These are phyloP conservation scores for Solanum tarijense DNA, from an alignment of 257 asterid genomes.

Conservation along the genomic window DNA sequence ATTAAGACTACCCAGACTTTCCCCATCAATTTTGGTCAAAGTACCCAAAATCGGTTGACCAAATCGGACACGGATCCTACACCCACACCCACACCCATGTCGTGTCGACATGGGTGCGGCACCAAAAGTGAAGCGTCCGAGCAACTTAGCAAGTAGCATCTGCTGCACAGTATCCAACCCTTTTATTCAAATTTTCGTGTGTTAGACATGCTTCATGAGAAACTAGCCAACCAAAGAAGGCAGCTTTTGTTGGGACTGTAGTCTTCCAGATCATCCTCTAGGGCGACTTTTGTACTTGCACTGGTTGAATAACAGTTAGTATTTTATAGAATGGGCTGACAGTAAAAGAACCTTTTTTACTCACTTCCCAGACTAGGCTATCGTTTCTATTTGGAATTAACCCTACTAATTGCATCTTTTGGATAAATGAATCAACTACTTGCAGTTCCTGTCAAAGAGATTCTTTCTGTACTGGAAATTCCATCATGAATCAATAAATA, in stretches of 20 bases:
- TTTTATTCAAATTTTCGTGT: background rate
- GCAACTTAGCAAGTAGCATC: background rate
- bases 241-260: background rate
- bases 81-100: no score
- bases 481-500: background rate
- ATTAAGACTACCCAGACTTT: no score
- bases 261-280: background rate
- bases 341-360: background rate
- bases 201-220: background rate
- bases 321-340: background rate
- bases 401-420: background rate
- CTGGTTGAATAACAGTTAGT: background rate
- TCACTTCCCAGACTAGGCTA: background rate
- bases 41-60: no score
- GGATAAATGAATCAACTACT: background rate
- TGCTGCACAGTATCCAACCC: background rate
- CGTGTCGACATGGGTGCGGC: no score
- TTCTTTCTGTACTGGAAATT: background rate
- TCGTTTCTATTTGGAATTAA: background rate
- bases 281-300: background rate
- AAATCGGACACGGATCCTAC: no score
- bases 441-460: background rate
- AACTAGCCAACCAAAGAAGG: background rate
- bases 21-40: no score
- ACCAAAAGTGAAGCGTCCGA: no score